phyloP scores from a whole-genome alignment of 2,329 filamentous ascomycete genomes.

The Elsinoe australis region DNA sequence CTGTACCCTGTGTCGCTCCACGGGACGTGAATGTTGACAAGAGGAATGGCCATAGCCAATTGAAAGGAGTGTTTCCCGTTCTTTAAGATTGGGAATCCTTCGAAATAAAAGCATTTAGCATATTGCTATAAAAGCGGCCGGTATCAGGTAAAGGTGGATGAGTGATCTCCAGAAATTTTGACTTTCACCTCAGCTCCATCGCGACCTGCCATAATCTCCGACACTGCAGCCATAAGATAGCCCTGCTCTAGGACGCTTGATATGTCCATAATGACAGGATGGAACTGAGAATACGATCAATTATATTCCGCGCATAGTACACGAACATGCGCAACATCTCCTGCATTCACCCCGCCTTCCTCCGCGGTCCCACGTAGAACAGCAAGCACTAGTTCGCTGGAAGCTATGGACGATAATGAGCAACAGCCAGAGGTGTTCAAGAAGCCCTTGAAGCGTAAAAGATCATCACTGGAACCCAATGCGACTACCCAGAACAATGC shows the following conservation, averaged over 20 bases:
- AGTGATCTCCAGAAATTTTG: slow-evolving; percentile 10
- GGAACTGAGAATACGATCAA: not conserved
- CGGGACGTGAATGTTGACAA: too few relatives aligned
- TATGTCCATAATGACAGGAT: not conserved
- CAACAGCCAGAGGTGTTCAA: slow-evolving; percentile 3
- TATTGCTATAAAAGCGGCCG: too few relatives aligned
- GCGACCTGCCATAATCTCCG: not conserved
- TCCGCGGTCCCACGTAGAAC: not conserved
- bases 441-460: slow-evolving; percentile 11
- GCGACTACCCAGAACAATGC: not conserved
- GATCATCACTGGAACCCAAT: not conserved
- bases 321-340: not conserved
- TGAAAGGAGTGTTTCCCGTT: too few relatives aligned
- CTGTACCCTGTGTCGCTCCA: too few relatives aligned
- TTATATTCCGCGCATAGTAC: not conserved
- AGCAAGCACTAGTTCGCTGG: not conserved
- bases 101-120: too few relatives aligned
- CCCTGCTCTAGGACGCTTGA: not conserved
- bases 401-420: not conserved
- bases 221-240: not conserved
- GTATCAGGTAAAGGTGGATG: too few relatives aligned
- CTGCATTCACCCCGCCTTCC: not conserved
- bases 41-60: too few relatives aligned
- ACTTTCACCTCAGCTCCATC: slow-evolving; percentile 1
- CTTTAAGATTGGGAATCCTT: too few relatives aligned